Conservation (phyloP, 441 rosid species). For the Gossypium lobatum region DNA sequence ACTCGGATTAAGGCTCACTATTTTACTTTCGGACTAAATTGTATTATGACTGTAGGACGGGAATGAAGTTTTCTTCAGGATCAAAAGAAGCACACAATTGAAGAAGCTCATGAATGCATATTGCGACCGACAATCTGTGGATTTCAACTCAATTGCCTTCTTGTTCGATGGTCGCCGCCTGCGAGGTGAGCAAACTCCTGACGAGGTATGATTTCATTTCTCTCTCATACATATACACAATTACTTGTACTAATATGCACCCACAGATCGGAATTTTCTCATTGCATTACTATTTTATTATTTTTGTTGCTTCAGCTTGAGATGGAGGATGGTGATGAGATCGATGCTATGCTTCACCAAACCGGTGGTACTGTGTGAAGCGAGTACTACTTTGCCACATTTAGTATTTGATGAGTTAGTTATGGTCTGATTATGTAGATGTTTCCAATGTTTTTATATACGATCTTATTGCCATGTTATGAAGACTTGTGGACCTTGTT, state of each 20-base stretch:
- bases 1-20: not conserved
- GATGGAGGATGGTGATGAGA: constrained; percentile 77
- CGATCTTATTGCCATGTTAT: not conserved
- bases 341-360: constrained; percentile 64
- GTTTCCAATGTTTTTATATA: too few species aligned
- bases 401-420: too few species aligned
- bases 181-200: constrained; percentile 30
- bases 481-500: not conserved
- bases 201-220: constrained; percentile 32
- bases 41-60: not conserved
- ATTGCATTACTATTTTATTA: not conserved
- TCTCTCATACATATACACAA: not conserved
- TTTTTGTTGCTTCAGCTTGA: constrained; percentile 35
- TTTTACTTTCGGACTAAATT: not conserved
- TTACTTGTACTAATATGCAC: not conserved
- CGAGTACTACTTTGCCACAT: too few species aligned
- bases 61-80: constrained; percentile 39
- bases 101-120: constrained; percentile 66
- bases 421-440: too few species aligned
- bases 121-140: constrained; percentile 60
- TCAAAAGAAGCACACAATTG: constrained; percentile 60
- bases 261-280: not conserved
- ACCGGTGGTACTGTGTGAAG: constrained; percentile 35
- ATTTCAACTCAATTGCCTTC: constrained; percentile 56
- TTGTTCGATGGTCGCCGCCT: constrained; percentile 59